Evolutionary conservation across 257 asterid species (phyloP).

Genomic region (Solanum chiquidenum): DNA sequence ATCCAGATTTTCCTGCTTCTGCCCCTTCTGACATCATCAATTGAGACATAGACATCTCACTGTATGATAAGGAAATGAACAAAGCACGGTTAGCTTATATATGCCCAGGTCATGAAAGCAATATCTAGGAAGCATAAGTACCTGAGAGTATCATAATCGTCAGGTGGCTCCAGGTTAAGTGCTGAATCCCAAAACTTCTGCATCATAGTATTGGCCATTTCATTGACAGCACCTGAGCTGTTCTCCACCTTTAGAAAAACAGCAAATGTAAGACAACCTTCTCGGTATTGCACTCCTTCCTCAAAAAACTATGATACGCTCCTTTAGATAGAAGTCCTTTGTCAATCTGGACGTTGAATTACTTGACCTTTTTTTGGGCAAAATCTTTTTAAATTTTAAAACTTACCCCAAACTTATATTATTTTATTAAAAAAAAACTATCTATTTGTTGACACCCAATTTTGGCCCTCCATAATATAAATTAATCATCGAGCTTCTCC

Average conservation of each 20-base stretch:
- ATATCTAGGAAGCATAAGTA: constrained; percentile 6
- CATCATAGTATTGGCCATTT: constrained; percentile 70
- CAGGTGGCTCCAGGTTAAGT: constrained; percentile 68
- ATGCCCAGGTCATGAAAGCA: not conserved
- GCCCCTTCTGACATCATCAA: constrained; percentile 44
- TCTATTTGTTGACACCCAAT: too few species aligned
- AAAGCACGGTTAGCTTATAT: not conserved
- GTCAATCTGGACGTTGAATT: not conserved
- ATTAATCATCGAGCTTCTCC: too few species aligned
- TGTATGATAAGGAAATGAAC: constrained; percentile 20
- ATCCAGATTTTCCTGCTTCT: constrained; percentile 51
- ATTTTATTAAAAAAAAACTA: too few species aligned
- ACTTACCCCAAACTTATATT: not conserved
- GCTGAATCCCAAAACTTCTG: constrained; percentile 99
- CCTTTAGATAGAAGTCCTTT: not conserved
- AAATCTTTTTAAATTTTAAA: not conserved
- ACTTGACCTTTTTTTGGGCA: not conserved
- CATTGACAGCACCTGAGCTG: constrained; percentile 63
- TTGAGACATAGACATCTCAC: constrained; percentile 77
- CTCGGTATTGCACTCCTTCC: not conserved
- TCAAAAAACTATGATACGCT: not conserved
- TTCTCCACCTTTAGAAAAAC: constrained; percentile 55
- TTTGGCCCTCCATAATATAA: too few species aligned
- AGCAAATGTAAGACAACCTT: not conserved
- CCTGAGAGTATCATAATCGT: constrained; percentile 82